phyloP scores from a whole-genome alignment of 2,329 filamentous ascomycete species.

The Fusarium pseudograminearum region DNA sequence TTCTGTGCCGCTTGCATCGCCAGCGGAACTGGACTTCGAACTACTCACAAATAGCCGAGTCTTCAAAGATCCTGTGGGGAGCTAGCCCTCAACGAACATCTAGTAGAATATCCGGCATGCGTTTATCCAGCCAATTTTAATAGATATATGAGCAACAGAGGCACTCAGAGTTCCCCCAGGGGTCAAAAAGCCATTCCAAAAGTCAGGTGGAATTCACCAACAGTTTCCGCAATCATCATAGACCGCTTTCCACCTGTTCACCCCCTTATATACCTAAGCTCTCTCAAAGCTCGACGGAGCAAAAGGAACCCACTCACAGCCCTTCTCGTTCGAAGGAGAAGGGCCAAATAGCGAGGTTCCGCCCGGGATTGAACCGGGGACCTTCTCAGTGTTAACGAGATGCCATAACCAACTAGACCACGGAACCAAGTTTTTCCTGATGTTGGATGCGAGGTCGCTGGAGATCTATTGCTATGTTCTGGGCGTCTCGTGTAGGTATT shows the following conservation, averaged over 20 bases:
- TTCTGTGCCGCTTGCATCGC: constrained; percentile 50
- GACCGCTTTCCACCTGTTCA: neutral
- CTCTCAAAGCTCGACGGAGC: neutral
- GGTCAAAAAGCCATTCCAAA: neutral
- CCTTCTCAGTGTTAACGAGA: constrained; percentile 25
- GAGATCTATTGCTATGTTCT: fast-evolving
- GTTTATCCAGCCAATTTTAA: neutral
- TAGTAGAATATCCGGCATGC: neutral
- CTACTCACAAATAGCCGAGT: constrained; percentile 35
- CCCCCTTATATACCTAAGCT: neutral
- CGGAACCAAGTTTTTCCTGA: constrained; percentile 31
- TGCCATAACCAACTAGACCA: constrained; percentile 40
- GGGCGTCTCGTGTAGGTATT: neutral
- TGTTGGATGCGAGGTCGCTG: fast-evolving
- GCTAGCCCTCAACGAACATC: neutral
- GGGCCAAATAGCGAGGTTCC: constrained; percentile 4
- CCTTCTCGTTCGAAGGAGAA: neutral
- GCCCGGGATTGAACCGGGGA: constrained; percentile 23
- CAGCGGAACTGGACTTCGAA: constrained; percentile 49
- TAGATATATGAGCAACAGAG: neutral
- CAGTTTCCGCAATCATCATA: neutral
- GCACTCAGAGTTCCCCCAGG: neutral
- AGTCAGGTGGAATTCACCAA: neutral
- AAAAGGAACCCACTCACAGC: neutral
- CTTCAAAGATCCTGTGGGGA: neutral